Evolutionary conservation across 768 basidiomycete genomes (phyloP).

Genomic region (Russula sp.): DNA sequence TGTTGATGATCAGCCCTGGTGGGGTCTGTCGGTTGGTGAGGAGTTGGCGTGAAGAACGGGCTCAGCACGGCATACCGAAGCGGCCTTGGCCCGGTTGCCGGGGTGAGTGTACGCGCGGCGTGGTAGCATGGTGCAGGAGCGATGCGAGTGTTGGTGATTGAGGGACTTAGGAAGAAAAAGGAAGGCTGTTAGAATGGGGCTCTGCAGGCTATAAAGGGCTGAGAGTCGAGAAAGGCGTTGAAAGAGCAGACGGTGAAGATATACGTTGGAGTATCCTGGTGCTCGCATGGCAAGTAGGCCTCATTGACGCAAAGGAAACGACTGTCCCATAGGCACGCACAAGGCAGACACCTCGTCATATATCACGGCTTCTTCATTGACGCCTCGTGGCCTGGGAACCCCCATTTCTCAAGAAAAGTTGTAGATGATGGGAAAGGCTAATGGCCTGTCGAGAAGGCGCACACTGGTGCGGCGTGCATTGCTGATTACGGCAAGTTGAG

Average conservation of each 20-base stretch:
- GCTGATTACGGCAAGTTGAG: conserved; percentile 8
- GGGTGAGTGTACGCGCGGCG: conserved; percentile 10
- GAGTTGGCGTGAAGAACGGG: background rate
- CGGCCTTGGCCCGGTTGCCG: conserved; percentile 2
- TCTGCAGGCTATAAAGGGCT: conserved; percentile 13
- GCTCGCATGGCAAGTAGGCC: conserved; percentile 16
- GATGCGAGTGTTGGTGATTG: background rate
- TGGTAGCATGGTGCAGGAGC: background rate
- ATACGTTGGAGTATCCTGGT: conserved; percentile 4
- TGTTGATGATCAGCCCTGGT: conserved; percentile 7
- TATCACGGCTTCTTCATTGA: conserved; percentile 20
- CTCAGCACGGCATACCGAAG: conserved; percentile 4
- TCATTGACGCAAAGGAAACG: conserved; percentile 14
- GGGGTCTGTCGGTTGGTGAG: conserved; percentile 14
- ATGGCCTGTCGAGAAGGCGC: conserved; percentile 6
- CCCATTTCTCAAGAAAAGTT: conserved; percentile 12
- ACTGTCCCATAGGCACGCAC: conserved; percentile 16
- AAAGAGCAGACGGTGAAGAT: conserved; percentile 12
- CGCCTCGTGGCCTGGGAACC: conserved; percentile 18
- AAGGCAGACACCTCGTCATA: conserved; percentile 12
- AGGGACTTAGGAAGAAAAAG: background rate
- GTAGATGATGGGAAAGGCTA: conserved; percentile 15
- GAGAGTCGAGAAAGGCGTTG: conserved; percentile 12
- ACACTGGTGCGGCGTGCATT: conserved; percentile 7
- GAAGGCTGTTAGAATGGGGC: conserved; percentile 2